These are phyloP conservation scores for Hanseniaspora pseudoguilliermondii DNA, from an alignment of 805 yeast species.

Conservation along the genomic window DNA sequence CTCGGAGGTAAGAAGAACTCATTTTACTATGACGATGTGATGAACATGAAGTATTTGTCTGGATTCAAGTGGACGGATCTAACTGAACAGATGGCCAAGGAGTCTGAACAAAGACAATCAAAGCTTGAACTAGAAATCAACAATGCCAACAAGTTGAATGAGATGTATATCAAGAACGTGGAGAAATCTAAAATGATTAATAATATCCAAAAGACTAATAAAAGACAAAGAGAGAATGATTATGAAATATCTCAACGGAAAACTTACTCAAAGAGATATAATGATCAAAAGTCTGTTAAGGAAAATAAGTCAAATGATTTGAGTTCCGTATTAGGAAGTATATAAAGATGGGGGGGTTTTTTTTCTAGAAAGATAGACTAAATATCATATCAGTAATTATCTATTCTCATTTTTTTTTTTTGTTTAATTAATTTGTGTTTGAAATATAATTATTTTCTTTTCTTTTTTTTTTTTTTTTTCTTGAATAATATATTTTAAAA, in stretches of 20 bases:
- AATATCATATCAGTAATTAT: not conserved
- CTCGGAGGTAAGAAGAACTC: conserved; percentile 87
- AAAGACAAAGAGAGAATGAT: conserved; percentile 21
- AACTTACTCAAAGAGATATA: conserved; percentile 54
- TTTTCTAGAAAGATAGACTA: not conserved
- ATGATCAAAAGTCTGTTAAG: conserved; percentile 40
- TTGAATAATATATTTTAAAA: not conserved
- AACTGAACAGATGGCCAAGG: conserved; percentile 84
- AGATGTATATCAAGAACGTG: conserved; percentile 68
- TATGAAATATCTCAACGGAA: conserved; percentile 54
- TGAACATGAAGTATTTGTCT: conserved; percentile 78
- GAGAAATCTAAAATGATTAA: conserved; percentile 74
- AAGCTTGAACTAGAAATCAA: conserved; percentile 78
- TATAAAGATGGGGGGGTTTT: not conserved
- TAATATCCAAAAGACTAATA: conserved; percentile 41
- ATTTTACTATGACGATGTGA: conserved; percentile 85
- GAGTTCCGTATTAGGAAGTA: conserved; percentile 30
- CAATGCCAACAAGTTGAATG: conserved; percentile 78
- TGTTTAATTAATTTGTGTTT: too few relatives aligned
- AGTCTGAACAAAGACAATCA: conserved; percentile 76
- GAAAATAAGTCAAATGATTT: conserved; percentile 31
- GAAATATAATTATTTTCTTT: too few relatives aligned
- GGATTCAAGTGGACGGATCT: conserved; percentile 93
- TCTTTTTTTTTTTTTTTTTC: not conserved
- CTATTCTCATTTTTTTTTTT: too few relatives aligned